phyloP scores from a whole-genome alignment of 1,284 basidiomycete genomes.

The Apiotrichum siamense region DNA sequence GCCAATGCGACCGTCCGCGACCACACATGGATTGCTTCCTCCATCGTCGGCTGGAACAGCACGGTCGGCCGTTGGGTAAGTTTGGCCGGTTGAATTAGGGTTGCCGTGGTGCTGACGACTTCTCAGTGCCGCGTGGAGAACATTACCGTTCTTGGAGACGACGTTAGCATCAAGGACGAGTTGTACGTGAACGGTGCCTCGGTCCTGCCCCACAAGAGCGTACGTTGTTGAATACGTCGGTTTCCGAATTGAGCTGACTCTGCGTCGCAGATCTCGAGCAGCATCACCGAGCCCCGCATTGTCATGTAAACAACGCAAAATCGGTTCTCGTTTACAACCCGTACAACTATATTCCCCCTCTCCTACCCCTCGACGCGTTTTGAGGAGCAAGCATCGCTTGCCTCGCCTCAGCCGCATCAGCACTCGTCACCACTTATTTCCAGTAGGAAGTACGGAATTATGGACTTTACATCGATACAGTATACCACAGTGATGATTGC shows the following conservation, averaged over 20 bases:
- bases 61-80: conserved; percentile 52
- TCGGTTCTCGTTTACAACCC: not conserved
- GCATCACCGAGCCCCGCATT: conserved; percentile 49
- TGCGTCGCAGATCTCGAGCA: conserved; percentile 41
- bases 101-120: not conserved
- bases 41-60: conserved; percentile 54
- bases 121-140: conserved; percentile 50
- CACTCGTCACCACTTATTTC: too few species aligned
- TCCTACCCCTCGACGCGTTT: not conserved
- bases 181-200: conserved; percentile 52
- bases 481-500: too few species aligned
- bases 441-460: too few species aligned
- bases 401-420: too few species aligned
- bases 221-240: conserved; percentile 33
- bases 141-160: conserved; percentile 53
- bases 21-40: conserved; percentile 52
- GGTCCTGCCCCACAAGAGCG: conserved; percentile 52
- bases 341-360: not conserved
- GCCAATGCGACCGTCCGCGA: conserved; percentile 51
- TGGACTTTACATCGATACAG: too few species aligned
- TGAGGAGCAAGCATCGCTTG: too few species aligned
- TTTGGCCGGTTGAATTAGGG: not conserved
- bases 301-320: conserved; percentile 40
- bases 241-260: not conserved
- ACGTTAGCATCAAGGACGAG: conserved; percentile 54